Evolutionary conservation across 768 basidiomycete species (phyloP), one percentile per base, ranked within the genome.

Genomic region (Omphalotus guepiniiformis): DNA sequence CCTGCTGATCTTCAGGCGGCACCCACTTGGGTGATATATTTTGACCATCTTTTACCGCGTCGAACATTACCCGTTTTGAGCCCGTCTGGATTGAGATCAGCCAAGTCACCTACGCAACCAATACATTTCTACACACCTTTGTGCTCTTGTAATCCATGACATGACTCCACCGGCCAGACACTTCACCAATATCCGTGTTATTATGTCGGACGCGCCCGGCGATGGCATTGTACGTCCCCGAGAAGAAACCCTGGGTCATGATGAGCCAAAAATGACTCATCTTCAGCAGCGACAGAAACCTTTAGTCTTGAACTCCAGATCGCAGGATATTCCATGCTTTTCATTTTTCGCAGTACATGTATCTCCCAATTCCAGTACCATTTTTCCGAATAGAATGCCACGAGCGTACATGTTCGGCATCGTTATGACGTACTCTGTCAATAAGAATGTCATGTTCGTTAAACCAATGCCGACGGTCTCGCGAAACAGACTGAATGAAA

Each of bases 371-470:
- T 99, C 96, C 43, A 95, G 73, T 22, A 97, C 86, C 93, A 99
- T 95, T 75, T 89, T 91, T 8, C 88, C 88, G 64, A 88, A 92
- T 35, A 91, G 67, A 55, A 91, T 89, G 6, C 90, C 90, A 29
- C 89, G 77, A 39, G 87, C 89, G 61, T 91, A 95, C 87, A 97
- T 96, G 72, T 97, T 98, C 25, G 96, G 96, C 94, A 99, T 96
- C 49, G 89, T 84, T 55, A 93, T 82, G 49, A 86, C 76, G 63
- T 93, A 94, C 53, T 88, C 90, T 85, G 69, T 48, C 4, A 39
- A 7, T 23, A 25, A n/a, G n/a, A n/a, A n/a, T n/a, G n/a, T n/a
- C n/a, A n/a, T n/a, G n/a, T n/a, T n/a, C n/a, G n/a, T n/a, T n/a
- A n/a, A n/a, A n/a, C n/a, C n/a, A n/a, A n/a, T n/a, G n/a, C n/a